A percentile compares a stretch with the other conserved stretches of the same genome.
phyloP scores from a whole-genome alignment of 1,139 yeast genomes.

The Meyerozyma athensensis region DNA sequence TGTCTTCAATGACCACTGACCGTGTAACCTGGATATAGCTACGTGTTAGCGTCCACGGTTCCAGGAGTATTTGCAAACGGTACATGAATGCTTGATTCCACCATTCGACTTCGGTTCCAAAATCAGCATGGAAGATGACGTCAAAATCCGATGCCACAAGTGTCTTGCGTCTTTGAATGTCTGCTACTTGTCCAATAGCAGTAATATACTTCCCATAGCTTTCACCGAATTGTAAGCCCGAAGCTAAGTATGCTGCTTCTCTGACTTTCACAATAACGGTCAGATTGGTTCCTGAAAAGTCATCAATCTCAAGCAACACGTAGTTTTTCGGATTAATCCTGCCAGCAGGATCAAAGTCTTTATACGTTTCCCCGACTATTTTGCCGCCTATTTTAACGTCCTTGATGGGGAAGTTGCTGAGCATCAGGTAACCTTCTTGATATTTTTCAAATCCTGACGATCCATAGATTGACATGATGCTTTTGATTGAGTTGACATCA shows the following conservation, averaged over 20 bases:
- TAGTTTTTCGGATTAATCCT: conserved; percentile 4
- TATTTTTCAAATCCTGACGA: conserved; percentile 9
- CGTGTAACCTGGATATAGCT: background rate
- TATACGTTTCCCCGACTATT: conserved; percentile 7
- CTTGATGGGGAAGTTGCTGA: conserved; percentile 11
- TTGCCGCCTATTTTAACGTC: conserved; percentile 9
- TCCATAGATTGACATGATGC: conserved; percentile 11
- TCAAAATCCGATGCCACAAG: background rate
- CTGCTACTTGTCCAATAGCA: conserved; percentile 9
- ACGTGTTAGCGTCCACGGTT: conserved; percentile 8
- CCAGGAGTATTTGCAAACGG: conserved; percentile 6
- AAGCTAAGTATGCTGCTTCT: background rate
- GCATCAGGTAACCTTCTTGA: conserved; percentile 9
- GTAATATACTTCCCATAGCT: conserved; percentile 7
- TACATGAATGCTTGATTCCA: conserved; percentile 9
- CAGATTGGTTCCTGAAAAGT: conserved; percentile 12
- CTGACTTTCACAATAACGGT: conserved; percentile 7
- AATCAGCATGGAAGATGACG: background rate
- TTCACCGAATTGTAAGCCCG: background rate
- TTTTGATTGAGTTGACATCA: conserved; percentile 9
- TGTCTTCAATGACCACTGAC: background rate
- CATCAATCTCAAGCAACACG: conserved; percentile 9
- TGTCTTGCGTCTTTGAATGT: background rate
- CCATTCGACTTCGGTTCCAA: conserved; percentile 10
- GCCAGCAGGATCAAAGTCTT: conserved; percentile 4